Conservation (phyloP, 257 asterid species). For the Apocynum venetum region DNA sequence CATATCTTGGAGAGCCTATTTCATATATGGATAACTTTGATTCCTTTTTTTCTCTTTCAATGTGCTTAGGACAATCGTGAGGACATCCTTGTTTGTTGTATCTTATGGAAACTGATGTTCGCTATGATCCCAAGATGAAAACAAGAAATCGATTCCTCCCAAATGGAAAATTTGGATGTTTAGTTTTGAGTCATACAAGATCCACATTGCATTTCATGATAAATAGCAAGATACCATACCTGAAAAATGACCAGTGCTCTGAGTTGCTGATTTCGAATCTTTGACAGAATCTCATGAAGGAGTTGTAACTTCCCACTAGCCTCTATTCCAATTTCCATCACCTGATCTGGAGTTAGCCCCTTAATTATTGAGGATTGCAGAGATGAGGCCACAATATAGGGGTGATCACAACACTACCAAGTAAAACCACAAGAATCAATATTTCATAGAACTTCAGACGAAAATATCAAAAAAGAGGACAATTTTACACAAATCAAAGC, state of each 20-base stretch:
- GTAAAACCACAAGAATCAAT: conserved; percentile 9
- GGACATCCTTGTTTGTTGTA: neutral
- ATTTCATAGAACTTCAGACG: neutral
- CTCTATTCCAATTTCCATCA: conserved; percentile 61
- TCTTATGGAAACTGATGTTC: neutral
- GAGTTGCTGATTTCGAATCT: conserved; percentile 46
- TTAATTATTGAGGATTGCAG: conserved; percentile 42
- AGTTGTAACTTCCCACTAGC: conserved; percentile 83
- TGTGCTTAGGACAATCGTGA: neutral
- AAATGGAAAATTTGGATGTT: neutral
- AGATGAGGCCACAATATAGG: conserved; percentile 59
- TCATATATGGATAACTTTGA: neutral
- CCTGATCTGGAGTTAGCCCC: conserved; percentile 39
- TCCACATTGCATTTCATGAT: conserved; percentile 5
- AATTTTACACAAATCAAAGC: neutral
- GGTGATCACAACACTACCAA: conserved; percentile 86
- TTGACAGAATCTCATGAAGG: conserved; percentile 68
- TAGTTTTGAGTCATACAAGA: neutral
- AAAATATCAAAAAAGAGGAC: neutral
- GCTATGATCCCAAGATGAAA: neutral
- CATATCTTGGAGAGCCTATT: neutral
- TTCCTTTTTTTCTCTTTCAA: neutral
- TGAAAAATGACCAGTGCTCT: conserved; percentile 71
- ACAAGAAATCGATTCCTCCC: neutral
- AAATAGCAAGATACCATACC: conserved; percentile 36